Percentiles rank a stretch among this genome's conserved stretches.
Evolutionary conservation across 2,329 filamentous ascomycete species (phyloP).

Genomic region (Fusarium coicis): DNA sequence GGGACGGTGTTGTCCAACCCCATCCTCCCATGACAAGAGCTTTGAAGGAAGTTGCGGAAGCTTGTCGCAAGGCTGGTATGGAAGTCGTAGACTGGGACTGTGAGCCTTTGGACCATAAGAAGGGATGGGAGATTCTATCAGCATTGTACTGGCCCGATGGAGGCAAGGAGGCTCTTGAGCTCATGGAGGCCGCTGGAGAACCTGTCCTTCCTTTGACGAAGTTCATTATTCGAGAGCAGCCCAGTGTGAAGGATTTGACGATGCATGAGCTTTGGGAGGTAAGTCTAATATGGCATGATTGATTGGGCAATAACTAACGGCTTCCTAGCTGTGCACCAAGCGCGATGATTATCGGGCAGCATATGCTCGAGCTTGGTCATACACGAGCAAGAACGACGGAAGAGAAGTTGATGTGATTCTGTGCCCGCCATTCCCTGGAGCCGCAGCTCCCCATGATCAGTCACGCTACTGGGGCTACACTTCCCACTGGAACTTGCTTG

Average conservation of each 20-base stretch:
- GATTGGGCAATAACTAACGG: fast-evolving
- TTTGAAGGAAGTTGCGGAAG: conserved; percentile 63
- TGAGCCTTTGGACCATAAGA: conserved; percentile 62
- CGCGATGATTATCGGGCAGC: conserved; percentile 54
- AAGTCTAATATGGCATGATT: background rate
- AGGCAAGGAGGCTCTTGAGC: conserved; percentile 61
- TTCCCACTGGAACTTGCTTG: conserved; percentile 74
- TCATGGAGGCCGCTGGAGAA: conserved; percentile 65
- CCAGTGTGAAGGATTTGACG: conserved; percentile 54
- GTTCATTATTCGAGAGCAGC: conserved; percentile 67
- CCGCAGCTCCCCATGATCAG: conserved; percentile 56
- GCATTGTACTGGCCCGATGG: conserved; percentile 70
- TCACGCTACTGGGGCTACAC: conserved; percentile 72
- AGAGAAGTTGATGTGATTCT: conserved; percentile 68
- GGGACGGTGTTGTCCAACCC: conserved; percentile 68
- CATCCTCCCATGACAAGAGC: conserved; percentile 70
- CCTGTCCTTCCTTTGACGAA: conserved; percentile 67
- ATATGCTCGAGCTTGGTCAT: conserved; percentile 53
- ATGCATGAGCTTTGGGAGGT: conserved; percentile 55
- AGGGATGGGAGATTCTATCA: conserved; percentile 58
- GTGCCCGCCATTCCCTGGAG: conserved; percentile 67
- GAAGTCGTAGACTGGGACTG: conserved; percentile 65
- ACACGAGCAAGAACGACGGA: conserved; percentile 45
- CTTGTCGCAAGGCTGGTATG: conserved; percentile 59
- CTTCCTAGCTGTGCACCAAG: conserved; percentile 45